Percentiles rank a stretch among this genome's conserved stretches.
phyloP scores from a whole-genome alignment of 2,329 filamentous ascomycete species.

The Talaromyces verruculosus region DNA sequence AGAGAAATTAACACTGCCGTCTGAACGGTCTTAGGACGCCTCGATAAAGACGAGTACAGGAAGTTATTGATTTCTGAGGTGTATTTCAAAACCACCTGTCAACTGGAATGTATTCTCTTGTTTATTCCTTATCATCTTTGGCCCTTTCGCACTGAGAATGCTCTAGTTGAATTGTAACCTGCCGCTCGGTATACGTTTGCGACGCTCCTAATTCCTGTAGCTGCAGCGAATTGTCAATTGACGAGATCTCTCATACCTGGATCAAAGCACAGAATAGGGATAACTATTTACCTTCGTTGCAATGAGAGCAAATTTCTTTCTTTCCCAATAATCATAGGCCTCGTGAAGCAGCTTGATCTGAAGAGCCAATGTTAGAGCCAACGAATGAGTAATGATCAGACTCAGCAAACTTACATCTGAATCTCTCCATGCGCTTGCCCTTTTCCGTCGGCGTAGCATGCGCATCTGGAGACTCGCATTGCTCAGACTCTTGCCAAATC shows the following conservation, averaged over 20 bases:
- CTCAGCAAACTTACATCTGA: background rate
- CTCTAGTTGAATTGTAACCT: background rate
- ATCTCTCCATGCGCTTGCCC: background rate
- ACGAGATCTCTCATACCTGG: background rate
- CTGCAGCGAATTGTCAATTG: background rate
- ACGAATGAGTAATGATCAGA: background rate
- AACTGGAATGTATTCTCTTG: background rate
- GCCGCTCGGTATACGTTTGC: background rate
- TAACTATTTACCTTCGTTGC: background rate
- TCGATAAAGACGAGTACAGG: background rate
- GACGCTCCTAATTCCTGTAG: background rate
- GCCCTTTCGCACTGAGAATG: background rate
- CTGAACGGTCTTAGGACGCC: background rate
- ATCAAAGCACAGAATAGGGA: background rate
- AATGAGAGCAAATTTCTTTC: background rate
- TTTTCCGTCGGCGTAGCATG: background rate
- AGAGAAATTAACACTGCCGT: background rate
- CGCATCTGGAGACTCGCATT: conserved; percentile 4
- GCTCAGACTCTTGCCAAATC: background rate
- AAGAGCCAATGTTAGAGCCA: background rate
- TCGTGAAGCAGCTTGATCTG: background rate
- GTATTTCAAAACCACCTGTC: background rate
- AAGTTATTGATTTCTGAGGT: too few relatives aligned
- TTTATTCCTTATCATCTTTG: background rate
- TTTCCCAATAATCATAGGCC: background rate